These are phyloP conservation scores for Suaeda aralocaspica DNA, from an alignment of 148 eudicot species.

Conservation along the genomic window DNA sequence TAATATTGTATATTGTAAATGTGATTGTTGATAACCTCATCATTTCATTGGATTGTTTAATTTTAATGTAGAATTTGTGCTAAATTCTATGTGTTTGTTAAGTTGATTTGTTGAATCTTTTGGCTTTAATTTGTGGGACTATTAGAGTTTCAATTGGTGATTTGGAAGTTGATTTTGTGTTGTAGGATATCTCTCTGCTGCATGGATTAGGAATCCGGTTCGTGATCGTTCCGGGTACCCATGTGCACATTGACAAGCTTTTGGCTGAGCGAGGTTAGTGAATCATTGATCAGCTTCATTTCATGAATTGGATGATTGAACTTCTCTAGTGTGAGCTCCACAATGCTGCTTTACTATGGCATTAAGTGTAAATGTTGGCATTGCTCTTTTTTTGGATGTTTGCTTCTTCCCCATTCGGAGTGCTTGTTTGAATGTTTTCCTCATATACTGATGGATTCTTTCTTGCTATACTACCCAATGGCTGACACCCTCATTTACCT, in stretches of 20 bases:
- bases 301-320: neutral
- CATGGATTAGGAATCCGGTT: constrained; percentile 90
- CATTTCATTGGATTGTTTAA: no score
- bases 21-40: neutral
- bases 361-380: neutral
- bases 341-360: no score
- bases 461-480: no score
- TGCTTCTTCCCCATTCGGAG: no score
- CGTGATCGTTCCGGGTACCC: constrained; percentile 91
- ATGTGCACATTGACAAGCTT: constrained; percentile 79
- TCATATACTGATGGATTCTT: no score
- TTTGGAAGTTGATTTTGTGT: neutral
- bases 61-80: neutral
- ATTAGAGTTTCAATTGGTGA: neutral
- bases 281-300: neutral
- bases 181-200: constrained; percentile 85
- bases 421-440: no score
- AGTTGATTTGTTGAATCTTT: neutral
- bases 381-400: no score
- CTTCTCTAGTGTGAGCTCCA: neutral
- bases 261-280: constrained; percentile 70
- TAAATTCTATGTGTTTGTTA: neutral
- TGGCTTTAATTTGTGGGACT: neutral
- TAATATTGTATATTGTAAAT: no score
- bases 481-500: no score